Percentiles rank a stretch among this genome's conserved stretches.
These are phyloP conservation scores for Nicotiana knightiana DNA, from an alignment of 257 asterid genomes.

Conservation along the genomic window DNA sequence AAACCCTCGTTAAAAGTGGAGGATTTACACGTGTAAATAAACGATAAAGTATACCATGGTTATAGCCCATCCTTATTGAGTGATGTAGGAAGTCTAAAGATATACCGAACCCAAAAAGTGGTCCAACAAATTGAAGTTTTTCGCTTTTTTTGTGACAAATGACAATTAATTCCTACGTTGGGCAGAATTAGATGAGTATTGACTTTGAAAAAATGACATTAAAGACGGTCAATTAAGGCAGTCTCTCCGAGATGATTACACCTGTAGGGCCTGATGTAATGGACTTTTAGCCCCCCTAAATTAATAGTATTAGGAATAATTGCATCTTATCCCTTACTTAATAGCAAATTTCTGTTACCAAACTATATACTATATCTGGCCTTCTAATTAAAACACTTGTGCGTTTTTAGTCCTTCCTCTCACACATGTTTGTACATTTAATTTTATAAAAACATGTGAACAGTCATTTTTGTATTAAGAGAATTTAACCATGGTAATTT, in stretches of 20 bases:
- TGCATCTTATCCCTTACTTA: neutral
- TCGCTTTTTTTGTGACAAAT: neutral
- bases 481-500: neutral
- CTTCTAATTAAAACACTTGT: neutral
- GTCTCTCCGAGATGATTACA: conserved; percentile 23
- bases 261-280: conserved; percentile 12
- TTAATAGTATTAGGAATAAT: neutral
- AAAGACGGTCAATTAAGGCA: conserved; percentile 33
- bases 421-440: neutral
- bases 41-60: neutral
- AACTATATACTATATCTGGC: neutral
- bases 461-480: neutral
- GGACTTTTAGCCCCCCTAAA: neutral
- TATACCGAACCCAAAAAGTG: conserved; percentile 9
- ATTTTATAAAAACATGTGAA: neutral
- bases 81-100: neutral
- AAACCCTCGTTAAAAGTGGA: too few relatives aligned
- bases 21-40: too few relatives aligned
- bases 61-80: neutral
- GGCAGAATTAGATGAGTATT: conserved; percentile 18
- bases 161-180: conserved; percentile 3
- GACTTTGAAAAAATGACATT: conserved; percentile 23
- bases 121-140: conserved; percentile 6
- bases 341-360: neutral
- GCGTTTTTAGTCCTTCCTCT: neutral